A percentile compares a stretch with the other conserved stretches of the same genome.
These are phyloP conservation scores for Medicago ruthenica DNA, from an alignment of 306 rosid genomes.

Conservation along the genomic window DNA sequence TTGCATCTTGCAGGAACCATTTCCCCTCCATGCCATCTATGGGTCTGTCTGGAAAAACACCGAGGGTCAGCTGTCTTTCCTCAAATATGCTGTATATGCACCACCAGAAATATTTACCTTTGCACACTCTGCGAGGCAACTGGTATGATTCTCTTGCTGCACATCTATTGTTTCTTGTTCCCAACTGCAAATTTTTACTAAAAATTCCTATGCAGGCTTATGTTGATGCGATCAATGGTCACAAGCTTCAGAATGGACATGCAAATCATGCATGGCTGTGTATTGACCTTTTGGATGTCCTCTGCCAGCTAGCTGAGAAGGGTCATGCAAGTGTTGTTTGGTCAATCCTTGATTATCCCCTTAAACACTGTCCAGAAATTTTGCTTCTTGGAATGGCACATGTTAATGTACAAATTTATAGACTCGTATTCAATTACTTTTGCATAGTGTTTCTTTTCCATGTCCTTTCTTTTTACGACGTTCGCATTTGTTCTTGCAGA, in stretches of 20 bases:
- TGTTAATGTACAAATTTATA: constrained; percentile 59
- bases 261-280: constrained; percentile 94
- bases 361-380: constrained; percentile 87
- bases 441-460: constrained; percentile 3
- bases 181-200: constrained; percentile 30
- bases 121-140: constrained; percentile 77
- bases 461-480: constrained; percentile 31
- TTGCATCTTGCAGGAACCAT: constrained; percentile 73
- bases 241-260: constrained; percentile 79
- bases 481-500: constrained; percentile 63
- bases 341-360: constrained; percentile 80
- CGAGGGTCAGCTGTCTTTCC: constrained; percentile 96
- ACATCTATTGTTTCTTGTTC: constrained; percentile 34
- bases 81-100: constrained; percentile 81
- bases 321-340: constrained; percentile 91
- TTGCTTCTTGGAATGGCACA: constrained; percentile 94
- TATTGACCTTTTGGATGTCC: constrained; percentile 77
- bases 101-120: constrained; percentile 86
- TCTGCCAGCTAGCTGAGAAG: constrained; percentile 91
- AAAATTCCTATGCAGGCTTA: constrained; percentile 59
- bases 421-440: constrained; percentile 5
- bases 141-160: constrained; percentile 61
- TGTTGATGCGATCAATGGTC: constrained; percentile 74
- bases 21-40: constrained; percentile 92
- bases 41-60: constrained; percentile 96